These are phyloP conservation scores for Candida insectalens DNA, from an alignment of 805 yeast species.

Conservation along the genomic window DNA sequence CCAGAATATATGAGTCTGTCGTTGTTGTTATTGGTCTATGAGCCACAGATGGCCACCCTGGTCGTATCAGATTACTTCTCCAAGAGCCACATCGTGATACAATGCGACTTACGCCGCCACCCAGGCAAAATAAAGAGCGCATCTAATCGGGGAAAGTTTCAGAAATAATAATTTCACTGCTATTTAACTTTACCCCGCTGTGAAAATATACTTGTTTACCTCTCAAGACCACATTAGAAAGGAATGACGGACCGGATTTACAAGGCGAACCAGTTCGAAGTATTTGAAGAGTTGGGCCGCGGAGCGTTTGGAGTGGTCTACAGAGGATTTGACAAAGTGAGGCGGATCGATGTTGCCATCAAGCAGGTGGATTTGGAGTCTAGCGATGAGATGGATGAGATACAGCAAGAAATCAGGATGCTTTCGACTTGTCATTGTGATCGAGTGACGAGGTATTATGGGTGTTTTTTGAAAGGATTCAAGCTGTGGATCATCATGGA, in stretches of 20 bases:
- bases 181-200: too few relatives aligned
- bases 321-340: conserved; percentile 40
- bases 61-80: not conserved
- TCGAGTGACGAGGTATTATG: conserved; percentile 59
- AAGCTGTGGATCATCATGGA: conserved; percentile 80
- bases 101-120: too few relatives aligned
- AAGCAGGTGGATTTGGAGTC: conserved; percentile 66
- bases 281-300: conserved; percentile 52
- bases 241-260: conserved; percentile 6
- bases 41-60: too few relatives aligned
- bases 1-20: conserved; percentile 15
- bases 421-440: conserved; percentile 55
- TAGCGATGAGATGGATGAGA: conserved; percentile 62
- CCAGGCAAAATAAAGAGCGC: too few relatives aligned
- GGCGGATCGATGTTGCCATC: conserved; percentile 41
- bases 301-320: conserved; percentile 78
- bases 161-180: too few relatives aligned
- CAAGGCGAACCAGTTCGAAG: conserved; percentile 34
- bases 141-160: too few relatives aligned
- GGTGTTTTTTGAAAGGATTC: conserved; percentile 60
- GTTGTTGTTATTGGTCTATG: not conserved
- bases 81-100: too few relatives aligned
- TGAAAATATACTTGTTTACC: too few relatives aligned
- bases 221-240: too few relatives aligned
- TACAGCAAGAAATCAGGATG: conserved; percentile 62